Evolutionary conservation across 345 rosid genomes (phyloP), one percentile per base, ranked within the genome.

Genomic region (Geranium rotundifolium): DNA sequence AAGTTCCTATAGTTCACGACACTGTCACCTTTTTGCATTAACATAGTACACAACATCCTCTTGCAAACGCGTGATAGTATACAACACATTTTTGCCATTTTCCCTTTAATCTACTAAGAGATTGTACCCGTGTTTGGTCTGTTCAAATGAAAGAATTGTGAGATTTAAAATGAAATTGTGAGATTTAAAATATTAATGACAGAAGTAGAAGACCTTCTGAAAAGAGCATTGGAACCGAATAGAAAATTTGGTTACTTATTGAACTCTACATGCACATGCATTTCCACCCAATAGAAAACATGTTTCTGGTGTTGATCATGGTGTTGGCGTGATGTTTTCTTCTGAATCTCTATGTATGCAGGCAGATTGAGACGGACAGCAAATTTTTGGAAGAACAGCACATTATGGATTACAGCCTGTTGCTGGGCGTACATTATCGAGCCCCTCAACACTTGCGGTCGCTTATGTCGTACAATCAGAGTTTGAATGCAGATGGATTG

Each of bases 341-440:
- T 41, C 50, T 9, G 34, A 29, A 23, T 41, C 16, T 30, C 57
- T 56, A 52, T 63, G 29, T 7, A 41, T 65, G 67, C 81, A 89
- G 98, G 68, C 97, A 93, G 81, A 87, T 90, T 67, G 88, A 86
- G 80, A 86, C 65, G 27, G 99, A 90, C 67, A 84, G 95, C 69
- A 80, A 83, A 71, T 88, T 88, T 80, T 69, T 93, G 76, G 95
- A 90, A 83, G 81, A 69, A 39, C 87, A 90, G 75, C 80, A 71
- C 76, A 90, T 93, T 61, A 93, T 93, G 99, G 99, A 93, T 83
- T 93, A 93, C 67, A 93, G 99, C 77, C 97, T 93, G 78, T 77
- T 93, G 72, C 78, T 93, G 34, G 99, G 99, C 67, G 99, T 93
- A 54, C 99, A 90, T 79, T 91, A 86, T 70, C 88, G 99, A 76